A percentile compares a stretch with the other conserved stretches of the same genome.
phyloP scores from a whole-genome alignment of 2,329 filamentous ascomycete species.

The Aureobasidium leucospermi region DNA sequence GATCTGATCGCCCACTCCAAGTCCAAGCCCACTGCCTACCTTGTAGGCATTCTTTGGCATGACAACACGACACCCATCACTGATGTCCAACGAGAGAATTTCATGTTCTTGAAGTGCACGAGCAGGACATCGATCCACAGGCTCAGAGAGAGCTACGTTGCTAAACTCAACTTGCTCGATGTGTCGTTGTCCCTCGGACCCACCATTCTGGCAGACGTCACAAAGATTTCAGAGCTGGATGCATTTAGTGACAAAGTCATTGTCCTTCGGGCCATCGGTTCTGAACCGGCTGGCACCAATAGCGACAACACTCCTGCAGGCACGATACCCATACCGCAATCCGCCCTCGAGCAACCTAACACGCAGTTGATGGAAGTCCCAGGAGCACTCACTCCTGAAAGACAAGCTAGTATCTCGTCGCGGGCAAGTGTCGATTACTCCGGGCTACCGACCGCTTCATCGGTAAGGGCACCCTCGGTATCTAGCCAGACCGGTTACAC shows the following conservation, averaged over 20 bases:
- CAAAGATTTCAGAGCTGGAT: not conserved
- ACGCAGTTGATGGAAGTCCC: not conserved
- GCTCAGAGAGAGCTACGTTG: slow-evolving; percentile 21
- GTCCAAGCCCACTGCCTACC: slow-evolving; percentile 23
- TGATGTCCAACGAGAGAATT: slow-evolving; percentile 21
- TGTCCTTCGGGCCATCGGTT: not conserved
- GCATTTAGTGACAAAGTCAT: not conserved
- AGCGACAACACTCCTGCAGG: not conserved
- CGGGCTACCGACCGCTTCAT: not conserved
- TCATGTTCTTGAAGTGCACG: slow-evolving; percentile 32
- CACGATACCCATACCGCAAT: not conserved
- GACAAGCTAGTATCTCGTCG: not conserved
- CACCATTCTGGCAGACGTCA: not conserved
- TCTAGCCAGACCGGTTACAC: not conserved
- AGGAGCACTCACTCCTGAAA: not conserved
- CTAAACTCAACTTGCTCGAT: not conserved
- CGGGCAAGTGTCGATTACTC: not conserved
- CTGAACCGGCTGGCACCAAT: not conserved
- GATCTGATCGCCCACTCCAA: not conserved
- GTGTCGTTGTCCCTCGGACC: not conserved
- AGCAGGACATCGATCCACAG: slow-evolving; percentile 21
- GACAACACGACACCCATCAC: slow-evolving; percentile 15
- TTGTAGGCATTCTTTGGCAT: slow-evolving; percentile 28
- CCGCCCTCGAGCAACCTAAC: too few relatives aligned
- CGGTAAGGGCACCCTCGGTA: not conserved